These are phyloP conservation scores for Senna siamea DNA, from an alignment of 306 rosid genomes.

Conservation along the genomic window DNA sequence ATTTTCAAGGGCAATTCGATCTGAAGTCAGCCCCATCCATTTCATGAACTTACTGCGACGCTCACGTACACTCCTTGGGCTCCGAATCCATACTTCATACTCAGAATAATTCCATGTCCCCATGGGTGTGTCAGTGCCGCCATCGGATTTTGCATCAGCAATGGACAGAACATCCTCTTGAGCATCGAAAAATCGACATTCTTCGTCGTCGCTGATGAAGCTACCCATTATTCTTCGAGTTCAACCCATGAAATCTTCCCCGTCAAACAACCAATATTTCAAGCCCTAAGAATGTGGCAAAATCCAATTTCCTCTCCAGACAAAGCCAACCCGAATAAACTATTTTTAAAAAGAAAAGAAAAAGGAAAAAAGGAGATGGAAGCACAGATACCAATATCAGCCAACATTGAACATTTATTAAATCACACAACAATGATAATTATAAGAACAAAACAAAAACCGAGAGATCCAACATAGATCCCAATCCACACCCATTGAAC, in stretches of 20 bases:
- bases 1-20: constrained; percentile 40
- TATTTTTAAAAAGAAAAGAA: constrained; percentile 18
- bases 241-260: constrained; percentile 79
- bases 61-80: constrained; percentile 74
- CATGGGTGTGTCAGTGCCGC: constrained; percentile 37
- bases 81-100: constrained; percentile 68
- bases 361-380: background rate
- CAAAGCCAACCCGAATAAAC: constrained; percentile 55
- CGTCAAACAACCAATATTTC: constrained; percentile 68
- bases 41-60: constrained; percentile 66
- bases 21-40: constrained; percentile 62
- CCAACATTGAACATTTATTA: constrained; percentile 46
- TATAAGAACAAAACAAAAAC: constrained; percentile 53
- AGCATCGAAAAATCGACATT: constrained; percentile 78
- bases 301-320: constrained; percentile 53
- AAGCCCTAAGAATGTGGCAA: constrained; percentile 53
- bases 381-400: constrained; percentile 64
- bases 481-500: constrained; percentile 80
- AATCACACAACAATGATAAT: constrained; percentile 47
- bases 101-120: constrained; percentile 43
- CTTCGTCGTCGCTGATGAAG: constrained; percentile 68
- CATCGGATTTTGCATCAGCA: constrained; percentile 52
- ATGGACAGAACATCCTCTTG: constrained; percentile 68
- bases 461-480: constrained; percentile 89
- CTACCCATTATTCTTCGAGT: constrained; percentile 73